phyloP scores from a whole-genome alignment of 2,329 filamentous ascomycete genomes.

The Stachybotrys chlorohalonatus region DNA sequence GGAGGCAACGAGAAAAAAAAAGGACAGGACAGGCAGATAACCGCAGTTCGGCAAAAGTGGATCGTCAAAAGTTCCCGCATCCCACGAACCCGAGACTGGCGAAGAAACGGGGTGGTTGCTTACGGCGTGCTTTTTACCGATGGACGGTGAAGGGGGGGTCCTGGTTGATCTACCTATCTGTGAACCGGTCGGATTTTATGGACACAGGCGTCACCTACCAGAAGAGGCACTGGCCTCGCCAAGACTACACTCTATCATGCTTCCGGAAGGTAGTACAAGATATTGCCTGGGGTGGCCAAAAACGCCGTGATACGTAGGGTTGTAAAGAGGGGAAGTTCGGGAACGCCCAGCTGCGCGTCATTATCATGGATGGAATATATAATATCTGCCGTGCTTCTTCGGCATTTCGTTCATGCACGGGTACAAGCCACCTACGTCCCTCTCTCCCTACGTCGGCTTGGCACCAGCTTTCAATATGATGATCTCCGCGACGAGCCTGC shows the following conservation, averaged over 20 bases:
- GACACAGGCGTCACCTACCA: background rate
- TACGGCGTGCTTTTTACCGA: background rate
- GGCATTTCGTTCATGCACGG: background rate
- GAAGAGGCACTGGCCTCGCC: too few relatives aligned
- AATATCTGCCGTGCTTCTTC: background rate
- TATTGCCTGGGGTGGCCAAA: background rate
- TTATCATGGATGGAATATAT: background rate
- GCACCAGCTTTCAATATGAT: background rate
- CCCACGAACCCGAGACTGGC: background rate
- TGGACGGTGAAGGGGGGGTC: background rate
- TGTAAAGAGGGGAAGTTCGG: background rate
- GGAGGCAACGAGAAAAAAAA: background rate
- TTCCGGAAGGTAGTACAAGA: background rate
- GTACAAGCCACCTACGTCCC: background rate
- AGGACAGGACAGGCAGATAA: background rate
- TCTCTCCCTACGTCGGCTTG: background rate
- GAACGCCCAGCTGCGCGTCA: background rate
- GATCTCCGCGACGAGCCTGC: background rate
- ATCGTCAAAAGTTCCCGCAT: background rate
- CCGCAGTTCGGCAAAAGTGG: background rate
- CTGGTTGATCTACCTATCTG: background rate
- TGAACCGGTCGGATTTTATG: background rate
- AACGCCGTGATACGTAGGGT: background rate
- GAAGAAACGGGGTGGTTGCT: background rate
- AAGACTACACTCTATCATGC: background rate